Evolutionary conservation across 441 rosid species (phyloP).

Genomic region (Melastoma candidum): DNA sequence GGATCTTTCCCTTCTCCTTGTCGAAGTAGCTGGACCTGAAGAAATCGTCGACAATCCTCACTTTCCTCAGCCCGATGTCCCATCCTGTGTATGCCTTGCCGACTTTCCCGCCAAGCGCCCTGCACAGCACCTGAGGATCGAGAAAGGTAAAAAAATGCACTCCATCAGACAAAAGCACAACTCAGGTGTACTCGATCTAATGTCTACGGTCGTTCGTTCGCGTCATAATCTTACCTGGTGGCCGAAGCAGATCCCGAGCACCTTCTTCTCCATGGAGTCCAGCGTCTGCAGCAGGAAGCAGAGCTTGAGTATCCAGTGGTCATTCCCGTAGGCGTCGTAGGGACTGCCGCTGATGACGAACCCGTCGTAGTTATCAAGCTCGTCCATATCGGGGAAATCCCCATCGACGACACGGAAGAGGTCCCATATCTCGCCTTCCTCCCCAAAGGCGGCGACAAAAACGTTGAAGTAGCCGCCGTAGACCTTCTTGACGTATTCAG

Average conservation of each 20-base stretch:
- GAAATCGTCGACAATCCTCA: slow-evolving; percentile 39
- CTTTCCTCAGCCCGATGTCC: slow-evolving; percentile 65
- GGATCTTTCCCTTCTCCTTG: slow-evolving; percentile 25
- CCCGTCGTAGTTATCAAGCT: slow-evolving; percentile 58
- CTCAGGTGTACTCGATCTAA: not conserved
- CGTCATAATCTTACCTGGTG: slow-evolving; percentile 51
- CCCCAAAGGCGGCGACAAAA: slow-evolving; percentile 47
- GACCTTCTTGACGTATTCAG: slow-evolving; percentile 52
- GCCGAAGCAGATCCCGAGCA: slow-evolving; percentile 85
- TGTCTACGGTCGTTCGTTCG: not conserved
- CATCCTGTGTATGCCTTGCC: slow-evolving; percentile 55
- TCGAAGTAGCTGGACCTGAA: slow-evolving; percentile 17
- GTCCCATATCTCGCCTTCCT: slow-evolving; percentile 74
- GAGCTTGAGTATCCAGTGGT: slow-evolving; percentile 62
- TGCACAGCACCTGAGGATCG: slow-evolving; percentile 41
- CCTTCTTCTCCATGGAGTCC: slow-evolving; percentile 62
- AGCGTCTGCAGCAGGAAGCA: slow-evolving; percentile 44
- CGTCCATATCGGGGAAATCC: slow-evolving; percentile 52
- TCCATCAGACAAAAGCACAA: not conserved
- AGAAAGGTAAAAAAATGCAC: not conserved
- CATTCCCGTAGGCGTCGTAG: slow-evolving; percentile 64
- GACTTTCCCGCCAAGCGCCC: slow-evolving; percentile 67
- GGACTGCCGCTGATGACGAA: slow-evolving; percentile 81
- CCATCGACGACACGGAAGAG: slow-evolving; percentile 65
- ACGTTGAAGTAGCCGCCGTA: slow-evolving; percentile 78